Base-by-base conservation (phyloP, 2,329 filamentous ascomycete species). In the Fonsecaea multimorphosa region DNA sequence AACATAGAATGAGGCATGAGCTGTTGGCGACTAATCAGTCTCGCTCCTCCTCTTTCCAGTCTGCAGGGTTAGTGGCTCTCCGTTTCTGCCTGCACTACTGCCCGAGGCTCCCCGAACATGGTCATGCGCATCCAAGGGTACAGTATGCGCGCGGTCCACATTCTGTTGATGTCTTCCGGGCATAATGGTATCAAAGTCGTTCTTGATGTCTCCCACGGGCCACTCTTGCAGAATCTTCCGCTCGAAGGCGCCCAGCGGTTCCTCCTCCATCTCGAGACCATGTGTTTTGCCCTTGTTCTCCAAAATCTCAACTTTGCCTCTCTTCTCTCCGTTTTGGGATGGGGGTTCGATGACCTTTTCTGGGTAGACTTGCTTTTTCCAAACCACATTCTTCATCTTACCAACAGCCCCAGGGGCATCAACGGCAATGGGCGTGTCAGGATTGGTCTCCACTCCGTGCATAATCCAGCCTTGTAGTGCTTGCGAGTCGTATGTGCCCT, bases 401-500 rank as follows among this genome's bases (percentile, higher is more conserved):
- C 71, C 71, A 6, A 69, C 70, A n/a, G 58, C 61, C 3, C 70
- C 71, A 4, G 68, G 70, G 31, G 63, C 60, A 31, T 38, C 54
- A n/a, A 60, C 12, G 14, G 68, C 70, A 29, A 66, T 63, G 5
- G 70, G 70, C 1, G 71, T 71, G 31, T 72, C 67, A 16, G 71
- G 70, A 27, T 71, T 53, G 1, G 71, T 70, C 3, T 64, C 55
- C 3, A 55, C 16, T 1, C 69, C 66, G 46, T 64, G 51, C 54
- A 70, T 62, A 6, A 60, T 54, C 72, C 72, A 73, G 14, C 68
- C 71, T 38, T 71, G 53, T 2, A 73, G 61, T 2, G 84, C 79
- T 0, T 78, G 72, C 19, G 81, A 83, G 16, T 76, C 74, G 82
- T 84, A 87, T n/a, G 78, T 64, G 0, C 72, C 75, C 27, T 75